phyloP scores from a whole-genome alignment of 2,329 filamentous ascomycete genomes.

The Neospermospora avenae region DNA sequence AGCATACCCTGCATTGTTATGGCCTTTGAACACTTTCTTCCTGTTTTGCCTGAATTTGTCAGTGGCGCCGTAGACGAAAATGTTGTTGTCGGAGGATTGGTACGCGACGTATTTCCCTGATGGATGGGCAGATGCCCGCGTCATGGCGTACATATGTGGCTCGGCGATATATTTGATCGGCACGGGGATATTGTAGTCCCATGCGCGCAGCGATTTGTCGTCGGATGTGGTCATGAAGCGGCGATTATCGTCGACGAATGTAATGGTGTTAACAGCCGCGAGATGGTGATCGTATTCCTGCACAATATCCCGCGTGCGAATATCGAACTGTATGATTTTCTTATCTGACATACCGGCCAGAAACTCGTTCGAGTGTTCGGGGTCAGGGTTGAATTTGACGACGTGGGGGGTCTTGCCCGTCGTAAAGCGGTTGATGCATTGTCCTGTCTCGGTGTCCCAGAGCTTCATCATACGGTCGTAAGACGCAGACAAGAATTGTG shows the following conservation, averaged over 20 bases:
- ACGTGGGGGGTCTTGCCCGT: slow-evolving; percentile 96
- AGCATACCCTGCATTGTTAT: slow-evolving; percentile 92
- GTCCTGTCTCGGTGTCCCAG: slow-evolving; percentile 95
- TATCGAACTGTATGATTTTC: slow-evolving; percentile 97
- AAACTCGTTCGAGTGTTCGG: slow-evolving; percentile 80
- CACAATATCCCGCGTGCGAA: slow-evolving; percentile 72
- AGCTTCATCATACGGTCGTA: slow-evolving; percentile 97
- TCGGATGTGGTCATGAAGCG: slow-evolving; percentile 98
- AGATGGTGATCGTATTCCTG: slow-evolving; percentile 99
- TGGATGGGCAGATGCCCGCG: slow-evolving; percentile 78
- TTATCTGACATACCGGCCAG: slow-evolving; percentile 97
- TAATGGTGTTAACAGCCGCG: slow-evolving; percentile 96
- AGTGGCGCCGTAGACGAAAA: slow-evolving; percentile 89
- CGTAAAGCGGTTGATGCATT: slow-evolving; percentile 82
- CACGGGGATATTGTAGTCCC: slow-evolving; percentile 98
- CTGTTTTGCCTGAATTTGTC: slow-evolving; percentile 97
- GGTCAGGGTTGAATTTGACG: slow-evolving; percentile 83
- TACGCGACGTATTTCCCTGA: slow-evolving; percentile 92
- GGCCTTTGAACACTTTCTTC: slow-evolving; percentile 93
- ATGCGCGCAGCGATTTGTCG: slow-evolving; percentile 91
- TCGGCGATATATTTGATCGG: slow-evolving; percentile 98
- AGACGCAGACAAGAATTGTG: slow-evolving; percentile 83
- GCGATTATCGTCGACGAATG: slow-evolving; percentile 89
- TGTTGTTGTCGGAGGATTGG: slow-evolving; percentile 92
- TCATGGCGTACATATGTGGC: slow-evolving; percentile 96